Evolutionary conservation across 768 basidiomycete species (phyloP), one percentile per base, ranked within the genome.

Genomic region (Hirschioporus abietinus): DNA sequence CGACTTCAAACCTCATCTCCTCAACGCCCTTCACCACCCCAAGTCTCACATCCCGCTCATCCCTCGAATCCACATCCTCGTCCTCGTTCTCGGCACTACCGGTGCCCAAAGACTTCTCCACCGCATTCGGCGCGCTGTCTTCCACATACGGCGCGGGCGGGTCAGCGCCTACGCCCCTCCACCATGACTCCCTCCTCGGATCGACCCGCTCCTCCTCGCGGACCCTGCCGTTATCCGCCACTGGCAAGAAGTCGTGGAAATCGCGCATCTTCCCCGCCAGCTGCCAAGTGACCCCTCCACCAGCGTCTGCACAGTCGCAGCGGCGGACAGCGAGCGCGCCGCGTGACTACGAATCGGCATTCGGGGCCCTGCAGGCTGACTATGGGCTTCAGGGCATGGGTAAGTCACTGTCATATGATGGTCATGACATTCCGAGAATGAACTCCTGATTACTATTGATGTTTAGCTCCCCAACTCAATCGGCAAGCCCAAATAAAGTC

Each of bases 101-200:
- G 34, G 18, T 17, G 27, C n/a, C 66, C 9, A 75, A 74, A 67
- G 64, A 77, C 65, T 76, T 71, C 66, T 72, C 72, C 63, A 68
- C 71, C 18, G 72, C 74, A 5, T 74, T 74, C 63, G 75, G 67
- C 3, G 66, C 70, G 4, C 70, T 77, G 15, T 69, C 73, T 7
- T 67, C 68, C 7, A 69, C 72, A 5, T 74, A 74, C 64, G 74
- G 76, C 24, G 71, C 70, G 23, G 58, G 66, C 27, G 74, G 71
- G 0, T 17, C 59, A 1, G 70, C 66, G 7, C 73, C 71, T 8
- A 36, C 12, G 12, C 42, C 42, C 42, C 12, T 52, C 3, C 15
- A 52, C 30, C 8, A 2, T 8, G 30, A 3, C 30, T 30, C 30
- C 30, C 2, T 30, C 30, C 30, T 30, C 30, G 30, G 30, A n/a